Base-by-base conservation (phyloP, 257 asterid genomes). In the Salvia hispanica region DNA sequence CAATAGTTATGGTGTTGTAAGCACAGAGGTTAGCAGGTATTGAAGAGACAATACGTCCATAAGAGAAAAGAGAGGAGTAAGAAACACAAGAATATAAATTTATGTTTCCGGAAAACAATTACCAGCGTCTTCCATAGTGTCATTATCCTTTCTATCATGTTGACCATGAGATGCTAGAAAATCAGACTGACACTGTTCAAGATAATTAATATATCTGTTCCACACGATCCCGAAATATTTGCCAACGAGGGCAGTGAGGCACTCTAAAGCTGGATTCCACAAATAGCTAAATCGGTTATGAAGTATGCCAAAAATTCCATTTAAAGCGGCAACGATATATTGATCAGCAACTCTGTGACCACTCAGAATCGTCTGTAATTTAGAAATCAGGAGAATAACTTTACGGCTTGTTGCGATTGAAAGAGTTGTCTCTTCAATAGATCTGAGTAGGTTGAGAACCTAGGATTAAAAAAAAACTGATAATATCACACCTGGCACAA, bases 241-340 rank as follows among this genome's bases (percentile, higher is more conserved):
- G 63, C 80, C 70, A 67, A 93, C 67, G 18, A 90, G 77, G 76
- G 74, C 70, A 66, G 83, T 72, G 67, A 91, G 88, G 82, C 95
- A 93, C 73, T 90, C 95, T 64, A 78, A 66, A 55, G 95, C 95
- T 45, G 96, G 94, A 47, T 74, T 76, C 95, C 92, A 87, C 69
- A 87, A 75, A 62, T 70, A 67, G 77, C 83, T 85, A 72, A 90
- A 84, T 65, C 89, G 82, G 79, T 84, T 86, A 76, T 93, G 88
- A 58, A 93, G 77, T 73, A 93, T 79, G 74, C 96, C 99, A 36
- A 93, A 71, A 65, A 82, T 72, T 77, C 99, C 99, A 79, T 72
- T 58, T 68, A 93, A 77, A 71, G 80, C 79, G 39, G 76, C 72
- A 69, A 88, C 80, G 47, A 86, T 66, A 75, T 86, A 88, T 62